Evolutionary conservation across 2,329 filamentous ascomycete species (phyloP).

Genomic region (Fusarium subtropicale): DNA sequence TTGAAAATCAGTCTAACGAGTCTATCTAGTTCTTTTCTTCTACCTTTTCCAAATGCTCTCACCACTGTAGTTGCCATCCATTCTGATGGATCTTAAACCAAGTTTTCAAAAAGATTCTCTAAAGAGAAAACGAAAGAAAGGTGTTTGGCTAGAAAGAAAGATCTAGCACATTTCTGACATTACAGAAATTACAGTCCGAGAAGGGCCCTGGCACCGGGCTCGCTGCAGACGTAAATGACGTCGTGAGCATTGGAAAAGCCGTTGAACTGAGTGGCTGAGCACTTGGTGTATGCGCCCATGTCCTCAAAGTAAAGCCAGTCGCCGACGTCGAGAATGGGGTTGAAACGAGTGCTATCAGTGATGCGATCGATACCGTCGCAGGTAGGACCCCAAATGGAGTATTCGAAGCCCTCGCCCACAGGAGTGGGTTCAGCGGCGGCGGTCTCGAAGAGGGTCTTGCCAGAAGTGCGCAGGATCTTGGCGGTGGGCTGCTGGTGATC

Average conservation of each 20-base stretch:
- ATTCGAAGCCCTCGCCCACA: conserved; percentile 72
- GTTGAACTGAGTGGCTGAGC: conserved; percentile 97
- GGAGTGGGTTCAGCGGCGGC: conserved; percentile 60
- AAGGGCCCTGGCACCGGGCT: conserved; percentile 84
- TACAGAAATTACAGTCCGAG: conserved; percentile 54
- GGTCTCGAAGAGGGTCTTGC: conserved; percentile 69
- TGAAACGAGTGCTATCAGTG: conserved; percentile 80
- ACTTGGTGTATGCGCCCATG: conserved; percentile 99
- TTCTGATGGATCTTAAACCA: conserved; percentile 14
- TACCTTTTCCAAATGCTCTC: not conserved
- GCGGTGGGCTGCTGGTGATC: conserved; percentile 94
- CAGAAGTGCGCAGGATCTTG: conserved; percentile 76
- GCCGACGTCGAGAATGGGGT: conserved; percentile 84
- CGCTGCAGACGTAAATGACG: conserved; percentile 93
- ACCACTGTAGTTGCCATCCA: not conserved
- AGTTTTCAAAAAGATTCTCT: conserved; percentile 27
- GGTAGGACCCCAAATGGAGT: conserved; percentile 98
- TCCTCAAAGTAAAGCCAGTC: conserved; percentile 99
- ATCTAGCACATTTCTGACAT: not conserved
- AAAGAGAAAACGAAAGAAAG: conserved; percentile 38
- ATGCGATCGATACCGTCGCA: conserved; percentile 99
- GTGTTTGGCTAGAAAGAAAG: not conserved
- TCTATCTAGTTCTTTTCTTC: conserved; percentile 29
- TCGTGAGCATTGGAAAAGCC: conserved; percentile 94
- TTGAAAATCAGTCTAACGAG: not conserved